phyloP scores from a whole-genome alignment of 2,329 filamentous ascomycete species.

The Curvularia hawaiiensis region DNA sequence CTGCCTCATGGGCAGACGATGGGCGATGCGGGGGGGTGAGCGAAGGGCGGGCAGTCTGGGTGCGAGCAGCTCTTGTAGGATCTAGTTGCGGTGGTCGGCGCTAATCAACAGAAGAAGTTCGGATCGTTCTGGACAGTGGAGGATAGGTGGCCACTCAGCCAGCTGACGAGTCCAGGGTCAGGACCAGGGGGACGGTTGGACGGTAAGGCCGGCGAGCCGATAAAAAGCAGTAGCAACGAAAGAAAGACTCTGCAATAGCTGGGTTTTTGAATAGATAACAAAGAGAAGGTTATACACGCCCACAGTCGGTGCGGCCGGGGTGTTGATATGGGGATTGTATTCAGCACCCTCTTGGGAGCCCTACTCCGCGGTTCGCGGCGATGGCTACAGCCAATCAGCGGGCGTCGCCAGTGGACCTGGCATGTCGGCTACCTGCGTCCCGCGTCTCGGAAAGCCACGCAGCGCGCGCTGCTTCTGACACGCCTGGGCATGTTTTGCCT shows the following conservation, averaged over 20 bases:
- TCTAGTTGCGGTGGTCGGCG: slow-evolving; percentile 1
- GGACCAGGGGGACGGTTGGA: background rate
- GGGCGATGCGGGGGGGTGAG: background rate
- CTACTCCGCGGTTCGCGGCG: slow-evolving; percentile 12
- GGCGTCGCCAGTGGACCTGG: slow-evolving; percentile 3
- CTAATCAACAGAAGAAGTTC: slow-evolving; percentile 7
- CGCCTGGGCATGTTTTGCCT: slow-evolving; percentile 27
- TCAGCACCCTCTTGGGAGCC: slow-evolving; percentile 11
- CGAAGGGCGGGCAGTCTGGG: background rate
- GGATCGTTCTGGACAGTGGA: slow-evolving; percentile 22
- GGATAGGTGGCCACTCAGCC: slow-evolving; percentile 36
- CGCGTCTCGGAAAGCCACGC: slow-evolving; percentile 32
- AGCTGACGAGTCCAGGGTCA: slow-evolving; percentile 31
- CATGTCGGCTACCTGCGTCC: slow-evolving; percentile 17
- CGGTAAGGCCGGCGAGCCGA: background rate
- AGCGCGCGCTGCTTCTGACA: slow-evolving; percentile 25
- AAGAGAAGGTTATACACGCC: background rate
- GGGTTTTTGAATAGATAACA: background rate
- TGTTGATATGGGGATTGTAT: slow-evolving; percentile 15
- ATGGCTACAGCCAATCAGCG: slow-evolving; percentile 26
- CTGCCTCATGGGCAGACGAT: slow-evolving; percentile 42
- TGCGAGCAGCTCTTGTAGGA: slow-evolving; percentile 2
- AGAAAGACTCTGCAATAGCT: background rate
- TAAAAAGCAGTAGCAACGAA: background rate
- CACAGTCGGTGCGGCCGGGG: background rate